Base-by-base conservation (phyloP, 306 rosid genomes). In the Cucumis sativus region DNA sequence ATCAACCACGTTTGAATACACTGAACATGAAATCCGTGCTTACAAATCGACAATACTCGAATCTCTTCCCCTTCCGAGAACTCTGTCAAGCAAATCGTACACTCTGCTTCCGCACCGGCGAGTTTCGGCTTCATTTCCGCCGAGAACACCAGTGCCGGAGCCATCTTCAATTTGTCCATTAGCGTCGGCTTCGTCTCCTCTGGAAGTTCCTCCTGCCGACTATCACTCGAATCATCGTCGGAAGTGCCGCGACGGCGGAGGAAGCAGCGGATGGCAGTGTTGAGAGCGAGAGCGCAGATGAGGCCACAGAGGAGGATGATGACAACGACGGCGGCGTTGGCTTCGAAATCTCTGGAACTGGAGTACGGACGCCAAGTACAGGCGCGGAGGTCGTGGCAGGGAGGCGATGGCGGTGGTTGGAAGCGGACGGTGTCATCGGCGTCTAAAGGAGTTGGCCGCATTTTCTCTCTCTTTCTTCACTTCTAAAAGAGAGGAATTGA, bases 71-170 rank as follows among this genome's bases (percentile, higher is more conserved):
- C 89, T 11, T 83, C 89, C 77, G 57, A 80, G 39, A 86, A 83
- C 74, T 86, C 89, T 51, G 85, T 70, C 84, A 86, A 74, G 80
- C 89, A 86, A 79, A 86, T 86, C 57, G 87, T 79, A 35, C 89
- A 86, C 80, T 86, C 89, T 30, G 84, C 85, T 74, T 79, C 80
- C 10, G 60, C 66, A 7, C 87, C 89, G 10, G 84, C 85, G 56
- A 86, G 63, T n/a, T 61, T 75, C 39, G 79, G 66, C 63, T 76
- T 83, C 80, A 79, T 79, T 20, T 17, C 89, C 25, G 74, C 68
- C 28, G 89, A 62, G 70, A 78, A 86, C 45, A 83, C 80, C 62
- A 83, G 7, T 65, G 78, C 54, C 47, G 83, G 78, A 49, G 8
- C 78, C 80, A 54, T 72, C 74, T 23, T 79, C 79, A 33, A 57